Base-by-base conservation (phyloP, 768 basidiomycete species). In the Boletus speciosus region DNA sequence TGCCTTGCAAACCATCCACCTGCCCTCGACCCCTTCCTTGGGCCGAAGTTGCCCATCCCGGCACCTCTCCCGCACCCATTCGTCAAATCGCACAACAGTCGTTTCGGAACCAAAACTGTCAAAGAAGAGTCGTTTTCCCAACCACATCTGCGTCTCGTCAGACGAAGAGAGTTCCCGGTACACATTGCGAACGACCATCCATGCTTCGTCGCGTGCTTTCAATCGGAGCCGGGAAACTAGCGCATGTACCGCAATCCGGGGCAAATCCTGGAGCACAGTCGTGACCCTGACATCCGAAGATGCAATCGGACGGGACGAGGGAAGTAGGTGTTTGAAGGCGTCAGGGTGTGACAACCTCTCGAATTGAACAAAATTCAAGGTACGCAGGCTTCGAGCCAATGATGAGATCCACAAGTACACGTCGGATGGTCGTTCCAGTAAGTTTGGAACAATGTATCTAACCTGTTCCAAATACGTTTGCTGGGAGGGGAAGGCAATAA, bases 401-500 rank as follows among this genome's bases (percentile, higher is more conserved):
- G 73, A 65, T 7, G 63, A 66, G 16, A 90, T 71, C 88, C 88
- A 91, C 15, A 44, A 51, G 16, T 72, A 64, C 1, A 71, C 69
- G 4, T 66, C 63, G 2, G 75, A 76, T 4, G 64, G 52, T 42
- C 61, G 62, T 14, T 74, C 71, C 1, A 84, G 65, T 34, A 80
- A 66, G 5, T 65, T 60, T 23, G 67, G 61, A 68, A 66, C 49
- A 23, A 66, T 38, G 12, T 15, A 14, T 47, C 46, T 56, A 12
- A 65, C 55, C 43, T 61, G 67, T 15, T 65, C 61, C 27, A 71
- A 49, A 51, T 81, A 90, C 9, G 76, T 59, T 49, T 71, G 70
- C 63, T 90, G 88, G 1, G 86, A 88, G 4, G 89, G 89, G 66
- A 85, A 87, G 5, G 73, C 67, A 8, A 75, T 60, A 15, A 79